These are phyloP conservation scores for Xylaria sp. DNA, from an alignment of 2,329 filamentous ascomycete species.

Conservation along the genomic window DNA sequence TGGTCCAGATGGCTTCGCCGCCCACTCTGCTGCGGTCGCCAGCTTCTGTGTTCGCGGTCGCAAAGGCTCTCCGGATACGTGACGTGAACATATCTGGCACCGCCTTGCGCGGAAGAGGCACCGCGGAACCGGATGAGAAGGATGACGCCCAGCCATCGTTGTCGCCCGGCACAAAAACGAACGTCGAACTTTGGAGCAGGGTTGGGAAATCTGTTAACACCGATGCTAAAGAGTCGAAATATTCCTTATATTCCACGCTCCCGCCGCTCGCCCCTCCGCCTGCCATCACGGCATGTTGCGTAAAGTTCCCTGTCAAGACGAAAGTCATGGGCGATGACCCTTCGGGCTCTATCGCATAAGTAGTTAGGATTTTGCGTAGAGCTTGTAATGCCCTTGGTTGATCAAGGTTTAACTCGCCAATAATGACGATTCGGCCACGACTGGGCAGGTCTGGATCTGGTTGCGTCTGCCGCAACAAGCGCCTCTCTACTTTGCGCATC, in stretches of 20 bases:
- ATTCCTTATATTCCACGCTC: constrained; percentile 96
- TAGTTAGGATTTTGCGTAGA: constrained; percentile 78
- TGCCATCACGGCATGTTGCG: constrained; percentile 71
- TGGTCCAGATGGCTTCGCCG: constrained; percentile 86
- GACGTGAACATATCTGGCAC: constrained; percentile 93
- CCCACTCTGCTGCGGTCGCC: constrained; percentile 61
- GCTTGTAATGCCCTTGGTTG: constrained; percentile 83
- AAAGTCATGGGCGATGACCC: constrained; percentile 79
- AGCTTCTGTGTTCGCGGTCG: constrained; percentile 77
- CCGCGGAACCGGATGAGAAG: constrained; percentile 79
- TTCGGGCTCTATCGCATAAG: constrained; percentile 74
- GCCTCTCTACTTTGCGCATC: constrained; percentile 83
- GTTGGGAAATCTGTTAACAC: constrained; percentile 84
- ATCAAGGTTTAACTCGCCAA: constrained; percentile 89
- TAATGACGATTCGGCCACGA: constrained; percentile 72
- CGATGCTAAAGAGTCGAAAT: constrained; percentile 87
- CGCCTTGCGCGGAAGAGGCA: constrained; percentile 73
- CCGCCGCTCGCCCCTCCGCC: constrained; percentile 76
- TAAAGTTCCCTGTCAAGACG: constrained; percentile 87
- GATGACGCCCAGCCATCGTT: constrained; percentile 97
- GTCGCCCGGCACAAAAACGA: constrained; percentile 94
- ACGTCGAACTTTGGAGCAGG: constrained; percentile 81
- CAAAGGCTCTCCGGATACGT: constrained; percentile 82
- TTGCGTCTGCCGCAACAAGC: constrained; percentile 63
- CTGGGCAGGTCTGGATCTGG: constrained; percentile 47